Evolutionary conservation across 192 early-diverging fungal species (phyloP).

Genomic region (Entomortierella beljakovae): DNA sequence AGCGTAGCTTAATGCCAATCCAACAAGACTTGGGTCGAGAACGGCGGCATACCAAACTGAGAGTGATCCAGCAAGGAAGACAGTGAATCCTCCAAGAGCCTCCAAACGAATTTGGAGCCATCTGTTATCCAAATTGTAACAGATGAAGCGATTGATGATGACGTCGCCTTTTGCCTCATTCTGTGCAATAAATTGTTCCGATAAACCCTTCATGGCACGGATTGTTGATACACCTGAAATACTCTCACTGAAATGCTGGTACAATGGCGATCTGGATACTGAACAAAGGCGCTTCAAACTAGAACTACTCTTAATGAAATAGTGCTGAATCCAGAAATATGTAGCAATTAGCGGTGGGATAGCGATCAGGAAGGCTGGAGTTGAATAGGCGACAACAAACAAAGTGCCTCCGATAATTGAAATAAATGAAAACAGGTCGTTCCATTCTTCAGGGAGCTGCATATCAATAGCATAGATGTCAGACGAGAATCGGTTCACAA

Average conservation of each 20-base stretch:
- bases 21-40: neutral
- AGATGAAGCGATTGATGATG: neutral
- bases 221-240: neutral
- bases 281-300: neutral
- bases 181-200: neutral
- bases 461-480: conserved; percentile 83
- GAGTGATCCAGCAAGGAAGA: neutral
- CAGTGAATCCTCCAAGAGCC: neutral
- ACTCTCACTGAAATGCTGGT: neutral
- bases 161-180: neutral
- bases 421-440: neutral
- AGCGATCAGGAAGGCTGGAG: neutral
- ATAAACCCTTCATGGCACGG: neutral
- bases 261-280: neutral
- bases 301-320: neutral
- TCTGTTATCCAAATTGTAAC: neutral
- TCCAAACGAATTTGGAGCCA: neutral
- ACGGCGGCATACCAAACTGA: neutral
- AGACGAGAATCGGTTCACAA: conserved; percentile 91
- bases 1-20: neutral
- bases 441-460: neutral
- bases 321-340: neutral
- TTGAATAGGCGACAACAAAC: neutral
- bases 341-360: neutral
- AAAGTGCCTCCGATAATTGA: neutral